Evolutionary conservation across 257 asterid species (phyloP).

Genomic region (Ocimum tenuiflorum): DNA sequence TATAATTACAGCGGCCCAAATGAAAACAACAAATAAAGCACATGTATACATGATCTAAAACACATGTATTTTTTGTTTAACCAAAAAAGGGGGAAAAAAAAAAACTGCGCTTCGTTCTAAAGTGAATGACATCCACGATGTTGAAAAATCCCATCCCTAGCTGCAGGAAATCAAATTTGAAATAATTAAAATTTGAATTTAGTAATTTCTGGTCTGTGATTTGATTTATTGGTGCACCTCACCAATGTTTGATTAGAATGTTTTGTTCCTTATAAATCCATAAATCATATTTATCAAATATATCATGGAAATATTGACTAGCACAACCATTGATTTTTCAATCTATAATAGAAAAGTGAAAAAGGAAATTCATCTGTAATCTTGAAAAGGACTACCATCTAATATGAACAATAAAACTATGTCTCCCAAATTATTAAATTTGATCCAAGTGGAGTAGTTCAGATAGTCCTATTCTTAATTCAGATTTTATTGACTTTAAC

Average conservation of each 20-base stretch:
- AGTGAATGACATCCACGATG: neutral
- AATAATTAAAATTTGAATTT: neutral
- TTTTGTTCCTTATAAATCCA: neutral
- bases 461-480: conserved; percentile 17
- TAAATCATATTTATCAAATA: neutral
- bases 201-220: neutral
- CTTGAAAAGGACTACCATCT: conserved; percentile 15
- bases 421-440: neutral
- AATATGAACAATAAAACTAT: conserved; percentile 1
- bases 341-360: neutral
- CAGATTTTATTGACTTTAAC: conserved; percentile 31
- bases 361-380: neutral
- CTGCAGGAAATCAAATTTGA: neutral
- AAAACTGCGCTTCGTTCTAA: neutral
- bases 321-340: neutral
- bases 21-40: too few relatives aligned
- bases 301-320: neutral
- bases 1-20: too few relatives aligned
- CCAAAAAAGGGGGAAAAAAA: too few relatives aligned
- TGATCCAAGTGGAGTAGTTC: conserved; percentile 26
- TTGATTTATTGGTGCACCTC: neutral
- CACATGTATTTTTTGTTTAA: neutral
- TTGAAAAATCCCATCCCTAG: neutral
- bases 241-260: neutral
- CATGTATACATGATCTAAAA: neutral